Base-by-base conservation (phyloP, 2,329 filamentous ascomycete species). In the Fusarium kyushuense region DNA sequence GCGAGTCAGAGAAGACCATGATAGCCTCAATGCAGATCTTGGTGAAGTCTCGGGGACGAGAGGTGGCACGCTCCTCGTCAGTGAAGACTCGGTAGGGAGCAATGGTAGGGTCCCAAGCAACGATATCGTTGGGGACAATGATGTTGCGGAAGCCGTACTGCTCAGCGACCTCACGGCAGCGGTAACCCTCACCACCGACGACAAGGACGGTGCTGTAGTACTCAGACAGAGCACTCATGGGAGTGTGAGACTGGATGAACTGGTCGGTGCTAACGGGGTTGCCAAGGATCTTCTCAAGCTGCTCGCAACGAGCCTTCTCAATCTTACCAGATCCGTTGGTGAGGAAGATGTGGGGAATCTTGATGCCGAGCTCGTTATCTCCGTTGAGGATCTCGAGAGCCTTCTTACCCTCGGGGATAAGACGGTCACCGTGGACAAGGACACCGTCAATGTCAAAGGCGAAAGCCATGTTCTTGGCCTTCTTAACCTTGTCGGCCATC, bases 321-420 rank as follows among this genome's bases (percentile, higher is more conserved):
- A 92, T 93, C 82, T 96, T 96, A 58, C 94, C 94, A 51, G 94
- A 95, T 72, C 94, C 94, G 79, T 97, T 97, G 68, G 94, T 97
- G 65, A 97, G 86, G 32, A 97, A 86, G 75, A 97, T 95, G 82
- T 95, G 97, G 3, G 94, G 94, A 53, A 93, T 92, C 84, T 90
- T 92, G 82, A 93, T 92, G 63, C 90, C 90, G 49, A 93, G 87
- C 81, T 93, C 89, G 52, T 86, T 84, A 75, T 93, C 84, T 40
- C 85, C 80, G 72, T 94, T 89, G n/a, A 97, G 87, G 72, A 89
- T 90, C 36, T 82, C 80, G 12, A 97, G 85, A 6, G 93, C 86
- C 72, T 91, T 84, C 3, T 87, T 83, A 6, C 94, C 94, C 52
- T 91, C 90, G 4, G 92, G 91, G 47, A 97, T 89, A 6, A 93